Evolutionary conservation across 2,329 filamentous ascomycete genomes (phyloP).

Genomic region (Aspergillus sp.): DNA sequence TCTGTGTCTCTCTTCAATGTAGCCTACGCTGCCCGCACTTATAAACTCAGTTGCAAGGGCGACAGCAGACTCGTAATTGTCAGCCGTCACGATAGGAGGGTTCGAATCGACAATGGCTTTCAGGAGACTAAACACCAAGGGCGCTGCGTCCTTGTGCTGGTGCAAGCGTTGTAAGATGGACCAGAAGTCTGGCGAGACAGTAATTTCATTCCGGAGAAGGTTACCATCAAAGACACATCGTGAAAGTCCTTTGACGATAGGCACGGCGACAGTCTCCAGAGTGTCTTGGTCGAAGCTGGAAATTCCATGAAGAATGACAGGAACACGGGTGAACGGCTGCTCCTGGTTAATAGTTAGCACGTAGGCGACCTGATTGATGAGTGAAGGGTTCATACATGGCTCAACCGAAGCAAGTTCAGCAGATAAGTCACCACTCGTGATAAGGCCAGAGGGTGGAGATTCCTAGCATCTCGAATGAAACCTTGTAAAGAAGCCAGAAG

Average conservation of each 20-base stretch:
- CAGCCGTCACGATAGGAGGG: slow-evolving; percentile 83
- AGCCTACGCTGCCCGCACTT: slow-evolving; percentile 72
- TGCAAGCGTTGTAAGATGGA: slow-evolving; percentile 77
- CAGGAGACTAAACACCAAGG: slow-evolving; percentile 82
- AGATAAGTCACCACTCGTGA: slow-evolving; percentile 86
- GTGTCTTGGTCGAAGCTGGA: slow-evolving; percentile 80
- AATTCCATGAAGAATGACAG: slow-evolving; percentile 86
- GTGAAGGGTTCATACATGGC: slow-evolving; percentile 64
- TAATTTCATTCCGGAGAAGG: slow-evolving; percentile 83
- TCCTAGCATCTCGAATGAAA: slow-evolving; percentile 74
- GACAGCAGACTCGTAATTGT: slow-evolving; percentile 92
- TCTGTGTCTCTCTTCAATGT: slow-evolving; percentile 66
- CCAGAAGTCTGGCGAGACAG: slow-evolving; percentile 97
- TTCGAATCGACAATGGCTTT: slow-evolving; percentile 70
- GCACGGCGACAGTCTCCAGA: slow-evolving; percentile 71
- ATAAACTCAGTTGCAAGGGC: slow-evolving; percentile 86
- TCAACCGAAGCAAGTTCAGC: slow-evolving; percentile 74
- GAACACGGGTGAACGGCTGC: slow-evolving; percentile 85
- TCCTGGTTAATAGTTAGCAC: slow-evolving; percentile 55
- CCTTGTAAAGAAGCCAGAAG: slow-evolving; percentile 79
- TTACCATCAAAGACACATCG: slow-evolving; percentile 76
- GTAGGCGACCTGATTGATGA: not conserved
- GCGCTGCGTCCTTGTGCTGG: slow-evolving; percentile 66
- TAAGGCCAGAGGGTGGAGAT: slow-evolving; percentile 78
- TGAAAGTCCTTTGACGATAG: slow-evolving; percentile 75